phyloP scores from a whole-genome alignment of 1,284 basidiomycete genomes.

The Leccinum griseonigrum region DNA sequence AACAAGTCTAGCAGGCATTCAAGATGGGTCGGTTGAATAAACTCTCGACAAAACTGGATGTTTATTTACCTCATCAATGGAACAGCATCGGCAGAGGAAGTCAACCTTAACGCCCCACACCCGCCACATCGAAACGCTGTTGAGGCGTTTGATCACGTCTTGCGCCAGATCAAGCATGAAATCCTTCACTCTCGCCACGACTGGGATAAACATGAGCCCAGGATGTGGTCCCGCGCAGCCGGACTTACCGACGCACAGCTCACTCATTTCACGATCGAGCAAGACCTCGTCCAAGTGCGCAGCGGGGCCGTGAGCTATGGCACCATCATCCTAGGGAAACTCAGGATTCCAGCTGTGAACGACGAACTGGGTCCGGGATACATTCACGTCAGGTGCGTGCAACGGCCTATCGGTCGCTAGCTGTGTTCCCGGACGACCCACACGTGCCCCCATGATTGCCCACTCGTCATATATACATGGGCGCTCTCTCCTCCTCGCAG shows the following conservation, averaged over 20 bases:
- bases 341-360: conserved; percentile 63
- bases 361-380: conserved; percentile 64
- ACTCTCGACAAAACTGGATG: background rate
- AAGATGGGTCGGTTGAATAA: conserved; percentile 27
- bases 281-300: conserved; percentile 57
- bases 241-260: conserved; percentile 53
- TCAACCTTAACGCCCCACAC: conserved; percentile 59
- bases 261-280: conserved; percentile 48
- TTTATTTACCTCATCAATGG: conserved; percentile 17
- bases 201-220: conserved; percentile 72
- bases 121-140: conserved; percentile 54
- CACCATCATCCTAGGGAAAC: conserved; percentile 71
- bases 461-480: background rate
- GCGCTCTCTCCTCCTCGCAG: conserved; percentile 5
- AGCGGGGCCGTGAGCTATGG: conserved; percentile 56
- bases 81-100: conserved; percentile 54
- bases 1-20: conserved; percentile 3
- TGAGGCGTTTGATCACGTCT: conserved; percentile 58
- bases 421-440: background rate
- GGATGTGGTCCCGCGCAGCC: conserved; percentile 65
- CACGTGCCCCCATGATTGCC: background rate
- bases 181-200: conserved; percentile 61
- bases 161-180: conserved; percentile 56
- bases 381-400: conserved; percentile 66
- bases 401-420: background rate